phyloP scores from a whole-genome alignment of 805 yeast genomes.

The Pichia nakasei region DNA sequence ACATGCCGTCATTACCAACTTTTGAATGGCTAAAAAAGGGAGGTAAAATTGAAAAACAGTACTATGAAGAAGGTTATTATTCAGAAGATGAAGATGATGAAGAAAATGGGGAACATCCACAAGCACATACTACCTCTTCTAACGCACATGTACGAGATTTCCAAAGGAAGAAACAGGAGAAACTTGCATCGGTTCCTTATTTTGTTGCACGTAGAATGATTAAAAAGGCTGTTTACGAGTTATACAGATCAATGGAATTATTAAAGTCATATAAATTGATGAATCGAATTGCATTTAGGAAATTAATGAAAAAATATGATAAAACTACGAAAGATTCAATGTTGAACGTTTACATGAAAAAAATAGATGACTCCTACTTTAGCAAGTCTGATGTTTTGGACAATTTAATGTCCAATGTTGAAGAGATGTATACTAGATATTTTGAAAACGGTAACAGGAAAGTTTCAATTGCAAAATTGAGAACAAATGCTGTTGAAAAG shows the following conservation, averaged over 20 bases:
- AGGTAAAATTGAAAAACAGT: conserved; percentile 26
- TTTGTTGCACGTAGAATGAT: conserved; percentile 57
- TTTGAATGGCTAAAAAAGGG: conserved; percentile 26
- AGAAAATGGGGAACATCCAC: neutral
- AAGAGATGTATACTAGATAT: conserved; percentile 54
- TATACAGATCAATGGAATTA: conserved; percentile 63
- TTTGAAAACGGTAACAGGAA: conserved; percentile 69
- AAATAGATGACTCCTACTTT: conserved; percentile 50
- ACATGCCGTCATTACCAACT: conserved; percentile 34
- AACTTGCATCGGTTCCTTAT: conserved; percentile 38
- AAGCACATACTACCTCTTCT: conserved; percentile 11
- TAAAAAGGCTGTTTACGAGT: conserved; percentile 61
- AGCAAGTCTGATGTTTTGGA: conserved; percentile 60
- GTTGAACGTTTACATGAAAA: conserved; percentile 43
- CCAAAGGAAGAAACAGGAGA: conserved; percentile 19
- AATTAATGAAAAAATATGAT: conserved; percentile 85
- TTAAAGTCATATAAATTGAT: conserved; percentile 61
- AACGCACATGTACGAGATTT: conserved; percentile 41
- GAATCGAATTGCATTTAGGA: conserved; percentile 83
- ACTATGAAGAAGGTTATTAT: conserved; percentile 27
- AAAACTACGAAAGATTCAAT: conserved; percentile 47
- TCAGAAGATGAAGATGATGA: conserved; percentile 14
- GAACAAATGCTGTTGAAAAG: conserved; percentile 33
- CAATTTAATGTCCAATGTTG: conserved; percentile 50
- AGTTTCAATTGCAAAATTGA: conserved; percentile 60